phyloP scores from a whole-genome alignment of 805 yeast species.

The Saturnispora dispora region DNA sequence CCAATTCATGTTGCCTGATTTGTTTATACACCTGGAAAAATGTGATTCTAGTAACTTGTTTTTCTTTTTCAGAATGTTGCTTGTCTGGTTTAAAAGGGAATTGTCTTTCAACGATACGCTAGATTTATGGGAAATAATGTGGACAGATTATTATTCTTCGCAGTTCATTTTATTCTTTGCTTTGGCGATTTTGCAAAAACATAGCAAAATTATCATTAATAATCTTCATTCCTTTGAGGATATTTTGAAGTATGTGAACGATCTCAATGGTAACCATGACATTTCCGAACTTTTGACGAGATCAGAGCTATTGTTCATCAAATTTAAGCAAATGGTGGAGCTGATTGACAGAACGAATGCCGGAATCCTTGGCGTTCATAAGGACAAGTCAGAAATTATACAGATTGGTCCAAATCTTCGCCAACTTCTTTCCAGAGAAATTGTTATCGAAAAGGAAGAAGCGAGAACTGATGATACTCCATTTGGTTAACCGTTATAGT shows the following conservation, averaged over 20 bases:
- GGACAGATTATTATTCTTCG: slow-evolving; percentile 80
- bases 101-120: slow-evolving; percentile 69
- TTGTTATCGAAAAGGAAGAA: slow-evolving; percentile 45
- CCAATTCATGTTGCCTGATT: slow-evolving; percentile 82
- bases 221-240: slow-evolving; percentile 80
- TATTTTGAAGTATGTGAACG: slow-evolving; percentile 87
- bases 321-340: slow-evolving; percentile 71
- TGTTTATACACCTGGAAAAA: slow-evolving; percentile 73
- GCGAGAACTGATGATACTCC: slow-evolving; percentile 25
- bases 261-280: slow-evolving; percentile 67
- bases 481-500: slow-evolving; percentile 22
- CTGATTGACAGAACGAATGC: slow-evolving; percentile 51
- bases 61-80: slow-evolving; percentile 88
- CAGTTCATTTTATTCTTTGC: slow-evolving; percentile 87
- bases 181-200: slow-evolving; percentile 79
- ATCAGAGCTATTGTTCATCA: slow-evolving; percentile 72
- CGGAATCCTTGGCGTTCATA: slow-evolving; percentile 7
- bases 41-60: slow-evolving; percentile 87
- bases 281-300: slow-evolving; percentile 72
- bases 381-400: not conserved
- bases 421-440: slow-evolving; percentile 46
- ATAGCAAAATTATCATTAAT: slow-evolving; percentile 66
- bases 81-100: slow-evolving; percentile 94
- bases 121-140: slow-evolving; percentile 83
- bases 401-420: slow-evolving; percentile 48